Evolutionary conservation across 768 basidiomycete genomes (phyloP), one percentile per base, ranked within the genome.

Genomic region (Paxillus rubicundulus): DNA sequence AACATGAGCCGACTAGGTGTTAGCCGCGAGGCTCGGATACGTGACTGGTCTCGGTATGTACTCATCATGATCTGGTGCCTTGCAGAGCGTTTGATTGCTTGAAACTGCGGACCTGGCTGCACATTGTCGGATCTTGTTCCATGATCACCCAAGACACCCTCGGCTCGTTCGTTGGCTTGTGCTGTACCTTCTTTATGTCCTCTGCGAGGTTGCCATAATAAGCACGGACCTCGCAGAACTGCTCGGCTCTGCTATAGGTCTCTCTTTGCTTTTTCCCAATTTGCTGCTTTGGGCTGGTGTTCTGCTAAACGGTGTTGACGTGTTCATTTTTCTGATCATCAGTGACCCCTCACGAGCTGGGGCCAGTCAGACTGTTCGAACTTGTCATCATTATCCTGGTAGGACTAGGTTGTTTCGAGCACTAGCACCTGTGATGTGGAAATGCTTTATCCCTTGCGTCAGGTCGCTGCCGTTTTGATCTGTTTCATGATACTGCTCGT

Each of bases 141-240:
- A 80, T 56, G 66, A 77, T 52, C 73, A 77, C 21, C 70, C 75
- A 10, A 69, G 56, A 44, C 66, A 76, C 56, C 70, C 70, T 37
- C 61, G 57, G 46, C 58, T 78, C 18, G 65, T 61, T 46, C 70
- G 78, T 20, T 74, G 67, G 63, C 52, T 65, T 17, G 60, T 72
- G n/a, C 65, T 80, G 8, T 79, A 78, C 53, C 78, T 78, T 4
- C 68, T 80, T 2, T 79, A 78, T 59, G 60, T 56, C 16, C 57
- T 74, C 30, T 60, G 72, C 28, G 81, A 83, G 62, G 61, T 79
- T 14, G 81, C 79, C 18, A 81, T 82, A 57, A 75, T 82, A 51
- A 75, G 73, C 32, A 82, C 82, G 14, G 82, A 82, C 64, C 64
- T 84, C 20, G 82, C 82, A 12, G 84, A 86, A 56, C 70, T 86